Base-by-base conservation (phyloP, 2,329 filamentous ascomycete species). In the Hortaea werneckii region DNA sequence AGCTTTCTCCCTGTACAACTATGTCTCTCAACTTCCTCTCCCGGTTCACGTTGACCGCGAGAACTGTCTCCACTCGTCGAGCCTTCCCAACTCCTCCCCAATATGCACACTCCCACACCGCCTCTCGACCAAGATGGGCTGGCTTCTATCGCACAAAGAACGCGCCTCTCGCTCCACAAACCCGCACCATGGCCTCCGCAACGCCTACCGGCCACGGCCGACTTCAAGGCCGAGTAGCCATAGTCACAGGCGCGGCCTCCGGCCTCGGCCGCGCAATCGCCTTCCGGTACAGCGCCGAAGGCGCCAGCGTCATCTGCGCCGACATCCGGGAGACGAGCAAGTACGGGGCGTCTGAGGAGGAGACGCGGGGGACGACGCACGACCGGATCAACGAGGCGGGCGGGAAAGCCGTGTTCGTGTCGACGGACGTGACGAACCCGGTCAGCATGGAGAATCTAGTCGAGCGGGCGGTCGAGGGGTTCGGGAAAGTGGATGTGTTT, bases 391-490 rank as follows among this genome's bases (percentile, higher is more conserved):
- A 41, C 28, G 41, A 55, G 4, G 47, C 54, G 4, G 65, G 62
- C 12, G 64, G 61, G 4, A 52, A 58, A 39, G 59, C 60, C 9
- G 58, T 66, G 1, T 70, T 68, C 51, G 50, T 60, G 2, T 59
- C 60, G 44, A 60, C 60, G 41, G 63, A 68, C 62, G 57, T 64
- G 2, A 48, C 52, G 29, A 44, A 53, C 9, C 47, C 53, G 6
- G 43, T 42, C 2, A 54, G 57, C 5, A 53, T 63, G 6, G 50
- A 58, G 37, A 35, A 13, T 1, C 40, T 62, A 1, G 49, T 64
- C 3, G 35, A 51, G 40, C 35, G 44, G 5, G 52, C 58, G 7
- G 54, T 59, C 10, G 40, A 43, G 20, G 30, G 30, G 11, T 48
- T 26, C 35, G 54, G 54, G 3, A 34, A 50, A 13, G 29, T 57